A percentile compares a stretch with the other conserved stretches of the same genome.
These are phyloP conservation scores for Pythium grandisporangium DNA, from an alignment of 352 stramenopile species.

Conservation along the genomic window DNA sequence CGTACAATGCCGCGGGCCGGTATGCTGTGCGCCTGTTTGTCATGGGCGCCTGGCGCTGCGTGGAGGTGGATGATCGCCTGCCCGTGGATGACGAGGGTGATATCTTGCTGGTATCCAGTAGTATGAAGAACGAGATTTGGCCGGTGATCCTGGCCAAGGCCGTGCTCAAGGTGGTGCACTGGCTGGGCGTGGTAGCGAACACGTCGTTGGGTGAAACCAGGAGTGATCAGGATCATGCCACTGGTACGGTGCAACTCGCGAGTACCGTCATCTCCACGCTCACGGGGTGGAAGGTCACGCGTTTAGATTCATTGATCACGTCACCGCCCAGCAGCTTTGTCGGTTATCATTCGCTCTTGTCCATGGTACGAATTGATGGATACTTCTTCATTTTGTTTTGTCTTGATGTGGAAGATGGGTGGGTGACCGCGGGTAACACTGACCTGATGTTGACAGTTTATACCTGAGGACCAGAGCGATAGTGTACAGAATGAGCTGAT, in stretches of 20 bases:
- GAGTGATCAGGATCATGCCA: slow-evolving; percentile 1
- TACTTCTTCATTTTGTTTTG: too few species aligned
- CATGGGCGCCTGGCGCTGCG: slow-evolving; percentile 53
- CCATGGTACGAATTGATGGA: too few species aligned
- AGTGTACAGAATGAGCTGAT: slow-evolving; percentile 8
- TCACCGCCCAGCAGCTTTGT: too few species aligned
- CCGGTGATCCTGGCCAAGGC: slow-evolving; percentile 54
- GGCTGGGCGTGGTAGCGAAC: slow-evolving; percentile 13
- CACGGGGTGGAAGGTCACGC: slow-evolving; percentile 57
- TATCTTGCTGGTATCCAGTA: slow-evolving; percentile 47
- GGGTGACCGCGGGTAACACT: too few species aligned
- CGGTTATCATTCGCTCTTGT: too few species aligned
- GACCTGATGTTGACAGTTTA: too few species aligned
- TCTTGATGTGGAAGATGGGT: too few species aligned
- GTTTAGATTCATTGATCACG: too few species aligned
- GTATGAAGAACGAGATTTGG: slow-evolving; percentile 59
- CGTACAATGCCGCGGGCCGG: slow-evolving; percentile 66
- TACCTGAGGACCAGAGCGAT: not conserved
- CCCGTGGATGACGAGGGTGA: slow-evolving; percentile 39
- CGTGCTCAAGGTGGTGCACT: slow-evolving; percentile 58
- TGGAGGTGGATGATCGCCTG: slow-evolving; percentile 67
- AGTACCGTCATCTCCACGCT: slow-evolving; percentile 26
- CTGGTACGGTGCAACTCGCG: slow-evolving; percentile 16
- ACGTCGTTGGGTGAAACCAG: not conserved
- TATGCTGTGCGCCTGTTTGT: slow-evolving; percentile 70